These are phyloP conservation scores for Vanderwaltozyma yarrowii DNA, from an alignment of 805 yeast species.

Conservation along the genomic window DNA sequence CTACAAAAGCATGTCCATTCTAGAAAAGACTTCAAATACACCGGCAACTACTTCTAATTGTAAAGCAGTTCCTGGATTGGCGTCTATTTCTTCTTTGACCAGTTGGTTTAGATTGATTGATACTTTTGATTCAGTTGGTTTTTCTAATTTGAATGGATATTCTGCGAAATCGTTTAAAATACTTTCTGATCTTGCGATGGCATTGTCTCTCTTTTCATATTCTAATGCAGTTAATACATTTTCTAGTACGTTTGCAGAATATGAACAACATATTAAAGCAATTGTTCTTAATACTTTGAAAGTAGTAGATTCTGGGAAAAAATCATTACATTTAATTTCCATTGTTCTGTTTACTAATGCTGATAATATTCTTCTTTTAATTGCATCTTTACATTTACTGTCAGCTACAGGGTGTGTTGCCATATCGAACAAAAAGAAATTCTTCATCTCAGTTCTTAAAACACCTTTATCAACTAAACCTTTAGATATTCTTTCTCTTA, in stretches of 20 bases:
- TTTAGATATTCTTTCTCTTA: conserved; percentile 90
- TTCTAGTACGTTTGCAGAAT: conserved; percentile 94
- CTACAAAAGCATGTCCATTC: conserved; percentile 81
- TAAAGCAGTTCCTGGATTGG: conserved; percentile 39
- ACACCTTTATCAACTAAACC: conserved; percentile 97
- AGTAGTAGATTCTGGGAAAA: conserved; percentile 59
- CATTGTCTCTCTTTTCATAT: conserved; percentile 85
- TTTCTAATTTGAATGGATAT: conserved; percentile 60
- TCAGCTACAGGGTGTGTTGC: conserved; percentile 97
- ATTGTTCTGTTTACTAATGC: conserved; percentile 65
- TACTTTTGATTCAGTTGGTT: conserved; percentile 51
- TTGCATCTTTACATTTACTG: conserved; percentile 68
- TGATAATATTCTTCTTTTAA: conserved; percentile 61
- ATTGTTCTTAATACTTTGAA: conserved; percentile 69
- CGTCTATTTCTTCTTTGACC: conserved; percentile 36
- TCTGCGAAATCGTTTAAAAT: conserved; percentile 71
- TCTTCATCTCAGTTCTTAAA: conserved; percentile 89
- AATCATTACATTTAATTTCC: conserved; percentile 44
- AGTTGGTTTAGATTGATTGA: conserved; percentile 55
- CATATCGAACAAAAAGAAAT: conserved; percentile 92
- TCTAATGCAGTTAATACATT: conserved; percentile 68
- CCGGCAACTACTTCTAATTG: conserved; percentile 88
- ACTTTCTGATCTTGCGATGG: conserved; percentile 92
- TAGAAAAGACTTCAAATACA: conserved; percentile 77
- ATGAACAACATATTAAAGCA: conserved; percentile 76